Evolutionary conservation across 108 stramenopile species (phyloP).

Genomic region (Pseudonitzschia multiseries): DNA sequence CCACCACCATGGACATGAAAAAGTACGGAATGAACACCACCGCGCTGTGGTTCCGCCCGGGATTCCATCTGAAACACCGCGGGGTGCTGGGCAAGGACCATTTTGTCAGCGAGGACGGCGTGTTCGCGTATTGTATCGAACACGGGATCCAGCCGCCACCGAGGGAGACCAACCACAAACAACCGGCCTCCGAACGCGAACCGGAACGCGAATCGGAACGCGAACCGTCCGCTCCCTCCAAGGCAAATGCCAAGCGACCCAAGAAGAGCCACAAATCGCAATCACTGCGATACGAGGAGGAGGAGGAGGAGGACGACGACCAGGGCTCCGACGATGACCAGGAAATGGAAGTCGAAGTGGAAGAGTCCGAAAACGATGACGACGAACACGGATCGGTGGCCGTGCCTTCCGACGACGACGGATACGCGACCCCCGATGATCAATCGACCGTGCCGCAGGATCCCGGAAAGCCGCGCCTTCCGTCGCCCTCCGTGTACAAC

Average conservation of each 20-base stretch:
- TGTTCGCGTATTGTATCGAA: neutral
- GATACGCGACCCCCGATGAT: constrained; percentile 13
- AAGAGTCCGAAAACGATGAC: neutral
- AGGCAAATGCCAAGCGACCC: neutral
- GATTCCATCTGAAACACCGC: constrained; percentile 3
- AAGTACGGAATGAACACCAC: neutral
- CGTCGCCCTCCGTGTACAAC: neutral
- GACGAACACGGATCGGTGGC: neutral
- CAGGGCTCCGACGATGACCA: too few species aligned
- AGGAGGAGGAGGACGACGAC: too few species aligned
- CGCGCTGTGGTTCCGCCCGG: constrained; percentile 10
- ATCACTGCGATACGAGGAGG: too few species aligned
- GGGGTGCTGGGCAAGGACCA: neutral
- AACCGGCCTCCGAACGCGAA: neutral
- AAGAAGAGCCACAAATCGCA: neutral
- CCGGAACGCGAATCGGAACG: neutral
- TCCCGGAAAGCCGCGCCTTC: constrained; percentile 9
- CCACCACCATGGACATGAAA: neutral
- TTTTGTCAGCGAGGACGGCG: constrained; percentile 16
- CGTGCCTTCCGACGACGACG: neutral
- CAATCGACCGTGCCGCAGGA: constrained; percentile 16
- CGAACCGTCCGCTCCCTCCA: neutral
- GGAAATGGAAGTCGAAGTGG: neutral
- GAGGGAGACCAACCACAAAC: neutral
- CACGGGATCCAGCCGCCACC: neutral